These are phyloP conservation scores for Lasiosphaeria ovina DNA, from an alignment of 495 filamentous ascomycete species.

Conservation along the genomic window DNA sequence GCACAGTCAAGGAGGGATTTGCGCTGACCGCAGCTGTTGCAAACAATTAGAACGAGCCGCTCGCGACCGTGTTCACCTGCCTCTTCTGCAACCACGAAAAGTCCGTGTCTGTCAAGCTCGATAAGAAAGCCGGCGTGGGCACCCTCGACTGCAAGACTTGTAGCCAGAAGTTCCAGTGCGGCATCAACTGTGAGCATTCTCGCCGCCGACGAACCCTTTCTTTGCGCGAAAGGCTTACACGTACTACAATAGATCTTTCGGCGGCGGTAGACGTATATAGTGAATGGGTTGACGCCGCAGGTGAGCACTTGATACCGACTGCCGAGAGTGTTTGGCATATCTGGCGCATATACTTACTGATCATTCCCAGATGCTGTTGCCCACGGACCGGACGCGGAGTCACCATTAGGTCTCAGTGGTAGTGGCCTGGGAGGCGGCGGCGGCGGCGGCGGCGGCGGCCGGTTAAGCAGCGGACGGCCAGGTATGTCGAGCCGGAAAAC, in stretches of 20 bases:
- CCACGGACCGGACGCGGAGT: conserved; percentile 31
- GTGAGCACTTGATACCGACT: conserved; percentile 49
- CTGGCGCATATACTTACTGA: conserved; percentile 18
- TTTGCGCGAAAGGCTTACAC: too few relatives aligned
- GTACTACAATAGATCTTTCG: conserved; percentile 63
- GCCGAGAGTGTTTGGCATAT: conserved; percentile 25
- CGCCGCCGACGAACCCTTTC: not conserved
- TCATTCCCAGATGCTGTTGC: conserved; percentile 39
- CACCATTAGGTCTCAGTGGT: not conserved
- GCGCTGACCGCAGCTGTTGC: not conserved
- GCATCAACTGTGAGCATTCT: conserved; percentile 75
- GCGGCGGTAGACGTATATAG: conserved; percentile 92
- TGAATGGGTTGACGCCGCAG: conserved; percentile 97
- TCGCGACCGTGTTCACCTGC: conserved; percentile 89
- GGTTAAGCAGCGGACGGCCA: conserved; percentile 14
- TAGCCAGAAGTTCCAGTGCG: conserved; percentile 87
- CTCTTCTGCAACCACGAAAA: conserved; percentile 98
- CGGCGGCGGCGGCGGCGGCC: not conserved
- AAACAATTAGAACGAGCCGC: conserved; percentile 67
- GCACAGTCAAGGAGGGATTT: too few relatives aligned
- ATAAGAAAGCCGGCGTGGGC: conserved; percentile 86
- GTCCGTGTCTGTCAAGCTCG: conserved; percentile 80
- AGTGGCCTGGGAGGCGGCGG: not conserved
- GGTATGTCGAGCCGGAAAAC: conserved; percentile 22
- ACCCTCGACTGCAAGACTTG: conserved; percentile 86